Percentiles rank a stretch among this genome's conserved stretches.
Conservation (phyloP, 108 stramenopile species). For the Parietichytrium sp. region DNA sequence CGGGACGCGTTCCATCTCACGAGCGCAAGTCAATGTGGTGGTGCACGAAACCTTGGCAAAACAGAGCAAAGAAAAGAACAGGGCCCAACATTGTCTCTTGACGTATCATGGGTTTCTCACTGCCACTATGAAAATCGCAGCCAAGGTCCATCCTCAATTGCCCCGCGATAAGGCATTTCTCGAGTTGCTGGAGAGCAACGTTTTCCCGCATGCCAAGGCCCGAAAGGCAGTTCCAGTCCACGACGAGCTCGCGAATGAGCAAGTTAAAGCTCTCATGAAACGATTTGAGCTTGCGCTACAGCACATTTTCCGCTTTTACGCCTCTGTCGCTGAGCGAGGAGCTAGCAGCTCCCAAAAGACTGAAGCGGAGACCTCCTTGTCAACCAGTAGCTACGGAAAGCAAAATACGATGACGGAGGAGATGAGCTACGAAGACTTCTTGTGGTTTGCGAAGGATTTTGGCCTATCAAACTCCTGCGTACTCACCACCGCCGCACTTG, state of each 20-base stretch:
- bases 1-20: not conserved
- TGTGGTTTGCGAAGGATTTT: slow-evolving; percentile 59
- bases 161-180: slow-evolving; percentile 39
- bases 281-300: slow-evolving; percentile 49
- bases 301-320: slow-evolving; percentile 54
- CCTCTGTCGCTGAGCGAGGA: not conserved
- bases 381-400: not conserved
- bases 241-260: slow-evolving; percentile 41
- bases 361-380: not conserved
- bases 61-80: not conserved
- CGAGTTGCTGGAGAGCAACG: slow-evolving; percentile 59
- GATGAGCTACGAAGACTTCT: slow-evolving; percentile 54
- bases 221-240: slow-evolving; percentile 8
- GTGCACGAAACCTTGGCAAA: not conserved
- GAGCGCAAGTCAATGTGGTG: not conserved
- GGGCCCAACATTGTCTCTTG: slow-evolving; percentile 31
- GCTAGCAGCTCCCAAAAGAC: too few relatives aligned
- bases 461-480: slow-evolving; percentile 47
- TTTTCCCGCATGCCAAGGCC: slow-evolving; percentile 54
- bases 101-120: slow-evolving; percentile 49
- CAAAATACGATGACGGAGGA: slow-evolving; percentile 55
- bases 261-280: slow-evolving; percentile 46
- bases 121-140: slow-evolving; percentile 47
- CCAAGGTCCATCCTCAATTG: slow-evolving; percentile 44
- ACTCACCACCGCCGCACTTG: slow-evolving; percentile 58